Conservation (phyloP, 495 filamentous ascomycete species). For the Sordaria brevicollis region DNA sequence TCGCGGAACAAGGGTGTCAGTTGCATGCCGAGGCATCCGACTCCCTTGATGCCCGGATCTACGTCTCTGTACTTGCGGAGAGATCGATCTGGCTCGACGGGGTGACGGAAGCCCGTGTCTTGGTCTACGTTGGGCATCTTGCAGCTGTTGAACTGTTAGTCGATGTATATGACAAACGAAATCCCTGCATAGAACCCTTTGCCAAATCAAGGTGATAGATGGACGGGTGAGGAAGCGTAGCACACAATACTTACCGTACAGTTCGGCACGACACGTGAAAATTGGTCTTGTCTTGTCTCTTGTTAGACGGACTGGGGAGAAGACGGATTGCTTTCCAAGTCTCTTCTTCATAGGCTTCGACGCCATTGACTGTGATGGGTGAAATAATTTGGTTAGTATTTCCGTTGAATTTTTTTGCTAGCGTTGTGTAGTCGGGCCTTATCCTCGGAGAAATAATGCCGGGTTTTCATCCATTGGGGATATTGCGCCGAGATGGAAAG, state of each 20-base stretch:
- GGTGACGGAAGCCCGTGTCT: slow-evolving; percentile 58
- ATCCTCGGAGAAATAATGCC: not conserved
- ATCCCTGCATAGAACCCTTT: slow-evolving; percentile 6
- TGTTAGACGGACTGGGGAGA: slow-evolving; percentile 27
- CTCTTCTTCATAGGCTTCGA: slow-evolving; percentile 50
- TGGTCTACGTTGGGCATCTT: slow-evolving; percentile 77
- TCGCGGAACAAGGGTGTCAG: slow-evolving; percentile 51
- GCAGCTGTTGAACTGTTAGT: slow-evolving; percentile 44
- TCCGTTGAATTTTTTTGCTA: not conserved
- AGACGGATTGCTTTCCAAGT: slow-evolving; percentile 66
- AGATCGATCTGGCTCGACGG: slow-evolving; percentile 61
- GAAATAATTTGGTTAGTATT: not conserved
- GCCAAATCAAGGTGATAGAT: not conserved
- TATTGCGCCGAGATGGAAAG: not conserved
- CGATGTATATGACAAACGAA: too few relatives aligned
- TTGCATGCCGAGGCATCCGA: slow-evolving; percentile 78
- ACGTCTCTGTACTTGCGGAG: slow-evolving; percentile 60
- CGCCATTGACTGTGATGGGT: slow-evolving; percentile 24
- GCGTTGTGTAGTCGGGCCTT: not conserved
- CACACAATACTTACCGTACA: slow-evolving; percentile 30
- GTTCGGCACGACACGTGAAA: slow-evolving; percentile 62
- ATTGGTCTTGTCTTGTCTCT: slow-evolving; percentile 13
- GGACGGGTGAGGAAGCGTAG: not conserved
- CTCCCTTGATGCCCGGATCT: slow-evolving; percentile 58
- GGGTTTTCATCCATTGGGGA: not conserved